Base-by-base conservation (phyloP, 306 rosid genomes). In the Delonix regia region DNA sequence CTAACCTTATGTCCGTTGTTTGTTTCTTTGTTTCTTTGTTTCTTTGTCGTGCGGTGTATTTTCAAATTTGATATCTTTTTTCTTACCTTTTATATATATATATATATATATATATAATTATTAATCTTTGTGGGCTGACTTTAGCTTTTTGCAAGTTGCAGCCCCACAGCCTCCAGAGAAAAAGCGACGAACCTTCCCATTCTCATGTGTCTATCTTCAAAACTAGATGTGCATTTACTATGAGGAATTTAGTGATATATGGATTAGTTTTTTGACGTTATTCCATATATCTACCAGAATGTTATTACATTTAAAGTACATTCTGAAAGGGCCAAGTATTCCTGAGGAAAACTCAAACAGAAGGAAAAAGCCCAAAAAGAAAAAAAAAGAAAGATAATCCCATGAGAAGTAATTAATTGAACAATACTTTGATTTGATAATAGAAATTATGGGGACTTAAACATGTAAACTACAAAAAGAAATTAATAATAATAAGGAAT, bases 121-220 rank as follows among this genome's bases (percentile, higher is more conserved):
- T 10, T 0, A 21, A 21, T 22, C 6, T 6, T 53, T 0, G 1
- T 13, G 8, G 61, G 28, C 30, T 10, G 24, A 56, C 7, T 11
- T 12, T 0, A 13, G 56, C 24, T 34, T 12, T 77, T 41, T 56
- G 10, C 77, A 60, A 56, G 53, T 73, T 55, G 53, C 67, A 56
- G 55, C 55, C 25, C n/a, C n/a, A 39, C 48, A 78, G 61, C 27
- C 81, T 44, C 49, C 69, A 30, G 8, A 56, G 79, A 55, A 68
- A 55, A 11, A 77, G 36, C 48, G 41, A 27, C 48, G 2, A 53
- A 56, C 21, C 60, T 57, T 60, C 12, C 56, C 6, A 44, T 63
- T 9, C 27, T 25, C 57, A 25, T 1, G 34, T 66, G 45, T 64
- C 45, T 51, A 30, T 45, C 56, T 16, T 53, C 60, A 53, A 53